Percentiles rank a stretch among this genome's conserved stretches.
phyloP scores from a whole-genome alignment of 495 filamentous ascomycete species.

The Xylaria telfairii region DNA sequence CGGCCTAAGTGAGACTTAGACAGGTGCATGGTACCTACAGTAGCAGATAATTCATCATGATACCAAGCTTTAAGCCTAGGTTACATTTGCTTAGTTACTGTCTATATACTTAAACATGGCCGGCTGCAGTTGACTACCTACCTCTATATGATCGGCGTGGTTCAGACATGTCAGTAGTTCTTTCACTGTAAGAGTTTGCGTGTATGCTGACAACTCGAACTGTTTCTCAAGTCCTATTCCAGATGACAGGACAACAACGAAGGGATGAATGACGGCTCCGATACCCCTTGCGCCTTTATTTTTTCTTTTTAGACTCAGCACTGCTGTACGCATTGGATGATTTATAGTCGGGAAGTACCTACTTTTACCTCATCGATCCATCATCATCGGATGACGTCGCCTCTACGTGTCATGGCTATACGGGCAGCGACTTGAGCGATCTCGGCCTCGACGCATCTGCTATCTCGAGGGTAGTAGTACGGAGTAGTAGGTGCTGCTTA shows the following conservation, averaged over 20 bases:
- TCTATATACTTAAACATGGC: neutral
- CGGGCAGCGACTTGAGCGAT: neutral
- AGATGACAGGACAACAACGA: too few relatives aligned
- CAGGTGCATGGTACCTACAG: too few relatives aligned
- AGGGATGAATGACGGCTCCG: neutral
- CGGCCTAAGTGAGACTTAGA: slow-evolving; percentile 8
- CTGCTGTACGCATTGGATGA: neutral
- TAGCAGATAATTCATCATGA: neutral
- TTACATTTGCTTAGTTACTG: too few relatives aligned
- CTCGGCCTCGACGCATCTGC: neutral
- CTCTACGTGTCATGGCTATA: neutral
- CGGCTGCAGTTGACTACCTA: neutral
- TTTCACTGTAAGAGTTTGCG: neutral
- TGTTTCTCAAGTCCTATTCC: neutral
- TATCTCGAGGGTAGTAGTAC: neutral
- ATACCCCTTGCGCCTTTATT: neutral
- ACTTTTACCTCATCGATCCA: neutral
- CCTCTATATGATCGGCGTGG: neutral
- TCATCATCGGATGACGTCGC: slow-evolving; percentile 9
- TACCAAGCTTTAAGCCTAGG: slow-evolving; percentile 1
- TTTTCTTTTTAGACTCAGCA: neutral
- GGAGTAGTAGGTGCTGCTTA: neutral
- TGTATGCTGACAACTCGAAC: neutral
- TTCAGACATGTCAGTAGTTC: neutral
- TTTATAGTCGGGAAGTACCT: neutral